These are phyloP conservation scores for Cercospora sp. DNA, from an alignment of 2,329 filamentous ascomycete genomes.

Conservation along the genomic window DNA sequence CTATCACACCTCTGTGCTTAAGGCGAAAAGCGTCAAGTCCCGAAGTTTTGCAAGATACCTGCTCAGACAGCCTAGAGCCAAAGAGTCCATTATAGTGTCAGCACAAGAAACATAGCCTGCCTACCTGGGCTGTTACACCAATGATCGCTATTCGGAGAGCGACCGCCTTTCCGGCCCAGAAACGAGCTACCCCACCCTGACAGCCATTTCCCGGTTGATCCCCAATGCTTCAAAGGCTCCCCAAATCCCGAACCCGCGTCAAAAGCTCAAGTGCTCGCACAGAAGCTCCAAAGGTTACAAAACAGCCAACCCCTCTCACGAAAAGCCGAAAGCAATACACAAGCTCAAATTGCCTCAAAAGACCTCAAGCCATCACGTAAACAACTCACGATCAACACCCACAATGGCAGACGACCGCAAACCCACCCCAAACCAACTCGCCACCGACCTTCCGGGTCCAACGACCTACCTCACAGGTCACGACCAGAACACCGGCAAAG, in stretches of 20 bases:
- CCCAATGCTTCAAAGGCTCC: slow-evolving; percentile 2
- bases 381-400: neutral
- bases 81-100: neutral
- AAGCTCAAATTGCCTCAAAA: neutral
- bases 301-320: neutral
- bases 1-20: neutral
- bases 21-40: neutral
- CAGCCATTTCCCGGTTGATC: slow-evolving; percentile 1
- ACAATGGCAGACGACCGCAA: slow-evolving; percentile 27
- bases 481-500: slow-evolving; percentile 35
- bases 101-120: neutral
- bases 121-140: neutral
- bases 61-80: neutral
- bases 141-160: neutral
- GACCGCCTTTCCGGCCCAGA: neutral
- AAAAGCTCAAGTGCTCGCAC: neutral
- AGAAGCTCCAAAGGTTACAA: neutral
- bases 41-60: neutral
- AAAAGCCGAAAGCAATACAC: neutral
- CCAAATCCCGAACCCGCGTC: neutral
- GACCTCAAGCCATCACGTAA: neutral
- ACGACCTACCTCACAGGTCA: slow-evolving; percentile 41
- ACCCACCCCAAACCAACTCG: slow-evolving; percentile 35
- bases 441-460: slow-evolving; percentile 35
- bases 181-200: slow-evolving; percentile 3